phyloP scores from a whole-genome alignment of 768 basidiomycete species.

The Suillus variegatus region DNA sequence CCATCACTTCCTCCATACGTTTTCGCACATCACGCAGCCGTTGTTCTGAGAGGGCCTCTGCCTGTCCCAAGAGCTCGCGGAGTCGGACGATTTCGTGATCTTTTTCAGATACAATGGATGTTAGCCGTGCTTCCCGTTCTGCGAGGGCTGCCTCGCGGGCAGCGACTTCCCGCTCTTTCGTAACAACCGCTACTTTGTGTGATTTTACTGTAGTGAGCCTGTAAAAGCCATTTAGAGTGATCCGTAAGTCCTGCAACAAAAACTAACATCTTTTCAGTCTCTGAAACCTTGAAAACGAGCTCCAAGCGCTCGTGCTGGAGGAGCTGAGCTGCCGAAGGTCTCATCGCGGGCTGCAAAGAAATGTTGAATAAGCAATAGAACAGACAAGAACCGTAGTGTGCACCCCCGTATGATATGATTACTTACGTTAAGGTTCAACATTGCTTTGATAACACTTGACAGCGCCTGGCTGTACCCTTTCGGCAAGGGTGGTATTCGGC shows the following conservation, averaged over 20 bases:
- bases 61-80: conserved; percentile 43
- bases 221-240: background rate
- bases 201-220: conserved; percentile 68
- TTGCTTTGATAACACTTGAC: conserved; percentile 75
- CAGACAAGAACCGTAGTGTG: conserved; percentile 11
- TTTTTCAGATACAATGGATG: conserved; percentile 50
- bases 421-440: conserved; percentile 82
- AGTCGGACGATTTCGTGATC: conserved; percentile 59
- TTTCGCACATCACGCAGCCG: conserved; percentile 60
- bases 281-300: conserved; percentile 68
- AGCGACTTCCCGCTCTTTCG: conserved; percentile 66
- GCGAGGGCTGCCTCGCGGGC: conserved; percentile 54
- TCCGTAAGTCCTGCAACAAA: background rate
- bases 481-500: conserved; percentile 89
- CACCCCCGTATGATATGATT: too few relatives aligned
- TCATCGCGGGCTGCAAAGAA: conserved; percentile 70
- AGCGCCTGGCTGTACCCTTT: conserved; percentile 77
- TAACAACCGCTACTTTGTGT: conserved; percentile 55
- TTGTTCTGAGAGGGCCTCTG: conserved; percentile 42
- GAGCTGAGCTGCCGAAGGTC: conserved; percentile 79
- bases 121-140: conserved; percentile 57
- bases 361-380: background rate
- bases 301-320: conserved; percentile 79
- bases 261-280: conserved; percentile 76
- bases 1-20: conserved; percentile 75